Evolutionary conservation across 2,329 filamentous ascomycete genomes (phyloP).

Genomic region (Colletotrichum tanaceti): DNA sequence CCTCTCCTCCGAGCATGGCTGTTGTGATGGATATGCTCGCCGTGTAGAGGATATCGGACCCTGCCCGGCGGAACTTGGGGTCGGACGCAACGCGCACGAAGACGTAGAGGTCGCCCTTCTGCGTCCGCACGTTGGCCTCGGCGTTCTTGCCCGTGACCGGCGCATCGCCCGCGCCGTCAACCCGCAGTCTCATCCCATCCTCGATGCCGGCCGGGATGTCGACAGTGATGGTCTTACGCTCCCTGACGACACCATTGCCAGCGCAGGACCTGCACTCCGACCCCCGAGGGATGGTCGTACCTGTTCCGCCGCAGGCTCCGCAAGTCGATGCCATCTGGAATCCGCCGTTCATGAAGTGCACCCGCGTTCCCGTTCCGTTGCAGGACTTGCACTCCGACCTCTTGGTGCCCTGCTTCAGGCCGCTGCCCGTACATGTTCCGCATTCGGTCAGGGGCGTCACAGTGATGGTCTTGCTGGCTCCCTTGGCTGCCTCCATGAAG

Average conservation of each 20-base stretch:
- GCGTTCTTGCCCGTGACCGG: slow-evolving; percentile 78
- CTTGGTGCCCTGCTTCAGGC: slow-evolving; percentile 83
- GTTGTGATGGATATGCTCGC: slow-evolving; percentile 93
- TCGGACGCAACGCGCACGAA: slow-evolving; percentile 91
- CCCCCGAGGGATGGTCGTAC: slow-evolving; percentile 79
- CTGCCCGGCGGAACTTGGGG: slow-evolving; percentile 86
- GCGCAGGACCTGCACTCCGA: slow-evolving; percentile 83
- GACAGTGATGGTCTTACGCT: slow-evolving; percentile 84
- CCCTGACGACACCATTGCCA: slow-evolving; percentile 86
- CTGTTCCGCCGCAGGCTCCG: slow-evolving; percentile 81
- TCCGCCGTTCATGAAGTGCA: slow-evolving; percentile 90
- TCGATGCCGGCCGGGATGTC: slow-evolving; percentile 97
- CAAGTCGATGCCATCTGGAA: slow-evolving; percentile 98
- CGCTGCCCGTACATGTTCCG: slow-evolving; percentile 83
- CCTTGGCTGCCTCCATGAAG: slow-evolving; percentile 96
- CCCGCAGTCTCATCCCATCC: slow-evolving; percentile 91
- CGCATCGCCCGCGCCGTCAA: slow-evolving; percentile 88
- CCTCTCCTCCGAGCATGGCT: slow-evolving; percentile 89
- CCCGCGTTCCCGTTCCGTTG: slow-evolving; percentile 84
- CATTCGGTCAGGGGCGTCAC: slow-evolving; percentile 87
- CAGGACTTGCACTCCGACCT: slow-evolving; percentile 81
- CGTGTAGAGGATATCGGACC: slow-evolving; percentile 92
- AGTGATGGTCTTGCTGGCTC: slow-evolving; percentile 85
- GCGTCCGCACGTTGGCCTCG: slow-evolving; percentile 71
- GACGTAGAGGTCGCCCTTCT: slow-evolving; percentile 90